A percentile compares a stretch with the other conserved stretches of the same genome.
phyloP scores from a whole-genome alignment of 2,329 filamentous ascomycete genomes.

The Blumeriella jaapii region DNA sequence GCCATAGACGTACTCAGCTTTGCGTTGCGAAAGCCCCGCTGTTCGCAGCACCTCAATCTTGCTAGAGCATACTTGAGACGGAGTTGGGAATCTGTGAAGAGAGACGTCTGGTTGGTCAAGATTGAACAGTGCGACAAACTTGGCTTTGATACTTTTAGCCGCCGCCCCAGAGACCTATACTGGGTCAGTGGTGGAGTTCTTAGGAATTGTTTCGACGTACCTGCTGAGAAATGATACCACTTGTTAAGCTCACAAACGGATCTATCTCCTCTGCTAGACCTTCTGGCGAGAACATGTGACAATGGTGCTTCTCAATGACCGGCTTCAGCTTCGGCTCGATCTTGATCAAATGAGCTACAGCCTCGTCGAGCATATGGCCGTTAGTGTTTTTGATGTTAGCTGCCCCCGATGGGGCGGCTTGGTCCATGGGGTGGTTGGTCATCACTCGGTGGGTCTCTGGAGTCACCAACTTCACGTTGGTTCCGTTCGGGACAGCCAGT shows the following conservation, averaged over 20 bases:
- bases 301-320: conserved; percentile 64
- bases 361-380: conserved; percentile 61
- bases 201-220: too few species aligned
- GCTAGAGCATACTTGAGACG: conserved; percentile 55
- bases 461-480: conserved; percentile 62
- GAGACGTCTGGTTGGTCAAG: conserved; percentile 27
- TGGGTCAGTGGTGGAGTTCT: background rate
- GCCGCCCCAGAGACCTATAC: conserved; percentile 73
- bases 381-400: conserved; percentile 38
- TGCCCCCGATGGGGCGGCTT: conserved; percentile 45
- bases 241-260: conserved; percentile 73
- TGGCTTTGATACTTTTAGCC: conserved; percentile 76
- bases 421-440: conserved; percentile 37
- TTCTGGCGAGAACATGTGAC: conserved; percentile 67
- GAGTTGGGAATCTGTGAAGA: conserved; percentile 54
- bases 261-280: conserved; percentile 78
- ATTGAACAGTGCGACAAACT: conserved; percentile 66
- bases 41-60: conserved; percentile 60
- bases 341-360: conserved; percentile 60
- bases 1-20: conserved; percentile 88
- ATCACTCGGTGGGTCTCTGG: conserved; percentile 56
- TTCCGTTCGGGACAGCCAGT: conserved; percentile 50
- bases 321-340: conserved; percentile 62
- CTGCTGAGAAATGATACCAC: conserved; percentile 91
- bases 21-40: conserved; percentile 83